phyloP scores from a whole-genome alignment of 2,329 filamentous ascomycete genomes.

The Cladosporium sp. region DNA sequence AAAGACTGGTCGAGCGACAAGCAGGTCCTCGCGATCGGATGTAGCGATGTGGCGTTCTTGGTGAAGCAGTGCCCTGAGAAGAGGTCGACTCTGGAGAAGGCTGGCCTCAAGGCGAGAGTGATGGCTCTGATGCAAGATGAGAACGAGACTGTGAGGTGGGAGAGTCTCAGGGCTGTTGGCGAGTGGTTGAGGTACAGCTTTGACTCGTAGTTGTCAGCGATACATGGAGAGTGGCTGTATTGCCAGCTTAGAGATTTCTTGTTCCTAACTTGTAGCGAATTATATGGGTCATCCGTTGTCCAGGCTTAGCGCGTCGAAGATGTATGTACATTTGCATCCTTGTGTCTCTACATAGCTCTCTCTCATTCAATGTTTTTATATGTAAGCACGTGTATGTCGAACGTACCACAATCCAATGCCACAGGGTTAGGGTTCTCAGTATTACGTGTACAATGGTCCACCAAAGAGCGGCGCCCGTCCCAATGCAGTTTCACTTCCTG shows the following conservation, averaged over 20 bases:
- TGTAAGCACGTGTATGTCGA: background rate
- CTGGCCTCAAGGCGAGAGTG: slow-evolving; percentile 80
- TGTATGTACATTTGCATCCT: background rate
- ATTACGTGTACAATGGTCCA: background rate
- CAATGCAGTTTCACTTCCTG: background rate
- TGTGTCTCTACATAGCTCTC: background rate
- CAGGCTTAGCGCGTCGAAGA: background rate
- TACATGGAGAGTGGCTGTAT: background rate
- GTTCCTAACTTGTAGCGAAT: slow-evolving; percentile 16
- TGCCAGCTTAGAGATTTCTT: slow-evolving; percentile 2
- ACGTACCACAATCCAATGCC: background rate
- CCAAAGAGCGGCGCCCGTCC: background rate
- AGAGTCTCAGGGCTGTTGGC: slow-evolving; percentile 81
- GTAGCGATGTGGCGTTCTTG: slow-evolving; percentile 85
- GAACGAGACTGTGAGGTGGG: slow-evolving; percentile 88
- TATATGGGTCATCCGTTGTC: background rate
- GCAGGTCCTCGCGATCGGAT: slow-evolving; percentile 84
- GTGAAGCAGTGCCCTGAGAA: slow-evolving; percentile 89
- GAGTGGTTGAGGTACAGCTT: slow-evolving; percentile 75
- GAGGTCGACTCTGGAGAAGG: slow-evolving; percentile 74
- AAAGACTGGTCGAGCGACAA: slow-evolving; percentile 83
- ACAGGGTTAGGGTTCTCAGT: background rate
- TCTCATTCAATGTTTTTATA: background rate
- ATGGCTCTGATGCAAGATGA: slow-evolving; percentile 93
- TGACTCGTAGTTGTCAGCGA: slow-evolving; percentile 38